A percentile compares a stretch with the other conserved stretches of the same genome.
phyloP scores from a whole-genome alignment of 2,329 filamentous ascomycete species.

The Sphaceloma murrayae region DNA sequence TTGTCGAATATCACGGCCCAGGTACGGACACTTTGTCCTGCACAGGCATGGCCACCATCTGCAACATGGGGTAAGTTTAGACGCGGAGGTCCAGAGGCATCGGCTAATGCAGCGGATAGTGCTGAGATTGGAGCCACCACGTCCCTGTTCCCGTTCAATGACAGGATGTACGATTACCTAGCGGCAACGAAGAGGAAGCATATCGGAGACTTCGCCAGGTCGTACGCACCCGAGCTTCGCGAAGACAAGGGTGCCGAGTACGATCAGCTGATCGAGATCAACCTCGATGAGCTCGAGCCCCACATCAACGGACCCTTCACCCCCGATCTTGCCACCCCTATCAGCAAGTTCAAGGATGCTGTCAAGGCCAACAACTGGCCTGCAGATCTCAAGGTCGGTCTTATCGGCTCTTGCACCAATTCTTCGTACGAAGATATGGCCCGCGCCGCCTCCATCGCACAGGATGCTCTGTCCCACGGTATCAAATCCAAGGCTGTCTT shows the following conservation, averaged over 20 bases:
- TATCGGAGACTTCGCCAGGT: conserved; percentile 81
- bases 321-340: conserved; percentile 83
- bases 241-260: conserved; percentile 82
- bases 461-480: conserved; percentile 82
- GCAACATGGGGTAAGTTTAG: conserved; percentile 41
- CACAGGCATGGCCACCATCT: conserved; percentile 82
- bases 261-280: conserved; percentile 81
- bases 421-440: conserved; percentile 98
- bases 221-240: conserved; percentile 74
- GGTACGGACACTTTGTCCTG: conserved; percentile 65
- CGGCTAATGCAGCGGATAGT: conserved; percentile 24
- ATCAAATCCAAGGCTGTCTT: conserved; percentile 89
- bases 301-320: conserved; percentile 97
- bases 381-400: conserved; percentile 75
- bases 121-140: conserved; percentile 78
- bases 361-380: conserved; percentile 85
- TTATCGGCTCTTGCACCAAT: conserved; percentile 98
- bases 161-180: conserved; percentile 95
- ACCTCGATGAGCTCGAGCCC: conserved; percentile 82
- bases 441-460: conserved; percentile 81
- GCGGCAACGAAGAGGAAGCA: conserved; percentile 77
- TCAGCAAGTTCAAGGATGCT: conserved; percentile 79
- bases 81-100: too few species aligned
- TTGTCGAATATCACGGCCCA: conserved; percentile 68
- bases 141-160: conserved; percentile 94